Evolutionary conservation across 2,329 filamentous ascomycete species (phyloP).

Genomic region (Penicillium sp.): DNA sequence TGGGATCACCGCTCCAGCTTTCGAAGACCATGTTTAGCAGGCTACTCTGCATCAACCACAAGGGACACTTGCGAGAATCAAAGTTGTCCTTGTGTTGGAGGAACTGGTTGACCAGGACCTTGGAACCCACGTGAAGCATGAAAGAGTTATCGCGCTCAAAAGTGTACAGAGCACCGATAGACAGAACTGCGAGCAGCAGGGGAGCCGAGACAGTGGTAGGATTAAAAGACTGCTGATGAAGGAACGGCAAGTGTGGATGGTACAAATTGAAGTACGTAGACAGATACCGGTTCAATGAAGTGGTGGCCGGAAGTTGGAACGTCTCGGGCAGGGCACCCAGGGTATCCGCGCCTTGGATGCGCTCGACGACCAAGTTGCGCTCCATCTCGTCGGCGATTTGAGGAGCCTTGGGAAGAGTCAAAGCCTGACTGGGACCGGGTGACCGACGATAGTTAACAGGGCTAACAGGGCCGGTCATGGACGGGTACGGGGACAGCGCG

Average conservation of each 20-base stretch:
- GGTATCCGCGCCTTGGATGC: conserved; percentile 75
- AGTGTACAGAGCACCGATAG: conserved; percentile 92
- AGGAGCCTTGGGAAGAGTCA: conserved; percentile 68
- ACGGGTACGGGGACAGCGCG: conserved; percentile 69
- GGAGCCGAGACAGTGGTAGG: conserved; percentile 77
- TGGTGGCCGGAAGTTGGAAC: conserved; percentile 79
- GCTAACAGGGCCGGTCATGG: conserved; percentile 65
- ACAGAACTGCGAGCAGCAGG: conserved; percentile 82
- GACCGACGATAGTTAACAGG: conserved; percentile 69
- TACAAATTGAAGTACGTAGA: conserved; percentile 96
- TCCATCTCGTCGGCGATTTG: conserved; percentile 83
- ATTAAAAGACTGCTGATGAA: conserved; percentile 88
- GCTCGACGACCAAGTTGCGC: conserved; percentile 78
- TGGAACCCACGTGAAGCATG: conserved; percentile 94
- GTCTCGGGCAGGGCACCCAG: conserved; percentile 82
- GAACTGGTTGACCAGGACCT: conserved; percentile 95
- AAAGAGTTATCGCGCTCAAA: conserved; percentile 98
- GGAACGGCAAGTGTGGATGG: conserved; percentile 92
- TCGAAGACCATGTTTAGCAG: conserved; percentile 98
- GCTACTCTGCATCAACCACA: conserved; percentile 98
- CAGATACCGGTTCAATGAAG: conserved; percentile 84
- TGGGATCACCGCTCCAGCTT: conserved; percentile 97
- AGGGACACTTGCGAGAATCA: conserved; percentile 91
- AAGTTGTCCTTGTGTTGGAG: conserved; percentile 98
- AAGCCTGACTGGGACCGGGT: conserved; percentile 64